Conservation (phyloP, 176 grass and related monocot species). For the Pontederia crassipes region DNA sequence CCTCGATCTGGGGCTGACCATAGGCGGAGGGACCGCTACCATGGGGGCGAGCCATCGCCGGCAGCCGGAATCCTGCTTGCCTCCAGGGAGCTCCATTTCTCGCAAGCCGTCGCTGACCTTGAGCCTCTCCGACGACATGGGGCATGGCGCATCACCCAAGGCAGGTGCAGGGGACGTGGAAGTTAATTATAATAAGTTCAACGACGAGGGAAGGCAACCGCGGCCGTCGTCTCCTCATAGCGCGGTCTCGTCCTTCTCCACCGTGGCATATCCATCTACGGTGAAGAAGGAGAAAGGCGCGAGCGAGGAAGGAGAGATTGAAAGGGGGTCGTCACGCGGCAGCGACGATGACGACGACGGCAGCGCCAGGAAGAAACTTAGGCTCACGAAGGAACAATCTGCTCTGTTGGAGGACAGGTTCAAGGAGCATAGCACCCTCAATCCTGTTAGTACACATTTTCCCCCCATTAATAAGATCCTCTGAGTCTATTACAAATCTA, state of each 20-base stretch:
- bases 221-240: slow-evolving; percentile 6
- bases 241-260: background rate
- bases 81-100: background rate
- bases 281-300: no score
- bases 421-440: no score
- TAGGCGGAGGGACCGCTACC: background rate
- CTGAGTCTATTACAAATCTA: no score
- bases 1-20: slow-evolving; percentile 1
- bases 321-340: no score
- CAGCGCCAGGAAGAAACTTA: no score
- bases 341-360: no score
- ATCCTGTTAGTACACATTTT: background rate
- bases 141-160: background rate
- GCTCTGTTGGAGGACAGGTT: no score
- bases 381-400: no score
- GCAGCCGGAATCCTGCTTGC: background rate
- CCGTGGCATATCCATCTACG: no score
- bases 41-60: background rate
- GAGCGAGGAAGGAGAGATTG: background rate
- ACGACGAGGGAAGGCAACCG: background rate
- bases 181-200: background rate
- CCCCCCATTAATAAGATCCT: no score
- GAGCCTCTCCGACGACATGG: slow-evolving; percentile 5
- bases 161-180: background rate
- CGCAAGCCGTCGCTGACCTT: background rate